Evolutionary conservation across 768 basidiomycete species (phyloP).

Genomic region (Auricularia cornea): DNA sequence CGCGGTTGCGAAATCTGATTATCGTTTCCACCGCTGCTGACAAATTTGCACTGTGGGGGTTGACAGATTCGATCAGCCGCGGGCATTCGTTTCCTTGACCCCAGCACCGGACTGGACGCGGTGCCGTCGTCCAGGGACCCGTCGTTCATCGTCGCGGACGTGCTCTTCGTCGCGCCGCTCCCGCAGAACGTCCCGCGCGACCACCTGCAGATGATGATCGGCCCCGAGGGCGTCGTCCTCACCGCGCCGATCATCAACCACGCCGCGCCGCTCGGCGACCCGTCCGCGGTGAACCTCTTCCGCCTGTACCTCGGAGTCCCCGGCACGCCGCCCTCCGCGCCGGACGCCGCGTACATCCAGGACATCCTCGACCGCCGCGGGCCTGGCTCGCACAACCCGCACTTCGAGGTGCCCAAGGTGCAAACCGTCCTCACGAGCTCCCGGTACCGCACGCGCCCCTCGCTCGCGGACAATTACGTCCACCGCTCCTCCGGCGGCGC

Average conservation of each 20-base stretch:
- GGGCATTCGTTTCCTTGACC: not conserved
- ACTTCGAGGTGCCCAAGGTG: not conserved
- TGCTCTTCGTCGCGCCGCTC: not conserved
- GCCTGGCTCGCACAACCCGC: not conserved
- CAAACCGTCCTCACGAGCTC: not conserved
- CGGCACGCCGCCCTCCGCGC: not conserved
- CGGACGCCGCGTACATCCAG: not conserved
- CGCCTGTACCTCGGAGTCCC: not conserved
- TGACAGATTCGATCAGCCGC: not conserved
- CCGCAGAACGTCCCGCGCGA: not conserved
- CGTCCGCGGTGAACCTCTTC: not conserved
- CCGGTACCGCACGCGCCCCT: conserved; percentile 6
- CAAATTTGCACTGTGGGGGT: not conserved
- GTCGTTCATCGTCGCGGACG: not conserved
- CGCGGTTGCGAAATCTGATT: not conserved
- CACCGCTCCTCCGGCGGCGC: not conserved
- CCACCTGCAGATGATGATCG: not conserved
- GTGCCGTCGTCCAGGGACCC: not conserved
- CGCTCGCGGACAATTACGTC: conserved; percentile 5
- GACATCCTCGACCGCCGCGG: not conserved
- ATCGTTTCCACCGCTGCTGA: not conserved
- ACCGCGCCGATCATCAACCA: not conserved
- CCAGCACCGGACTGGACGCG: not conserved
- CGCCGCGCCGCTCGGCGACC: not conserved
- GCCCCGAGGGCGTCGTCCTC: not conserved